Percentiles rank a stretch among this genome's conserved stretches.
phyloP scores from a whole-genome alignment of 75 land plant species.

The Cupressus sempervirens region DNA sequence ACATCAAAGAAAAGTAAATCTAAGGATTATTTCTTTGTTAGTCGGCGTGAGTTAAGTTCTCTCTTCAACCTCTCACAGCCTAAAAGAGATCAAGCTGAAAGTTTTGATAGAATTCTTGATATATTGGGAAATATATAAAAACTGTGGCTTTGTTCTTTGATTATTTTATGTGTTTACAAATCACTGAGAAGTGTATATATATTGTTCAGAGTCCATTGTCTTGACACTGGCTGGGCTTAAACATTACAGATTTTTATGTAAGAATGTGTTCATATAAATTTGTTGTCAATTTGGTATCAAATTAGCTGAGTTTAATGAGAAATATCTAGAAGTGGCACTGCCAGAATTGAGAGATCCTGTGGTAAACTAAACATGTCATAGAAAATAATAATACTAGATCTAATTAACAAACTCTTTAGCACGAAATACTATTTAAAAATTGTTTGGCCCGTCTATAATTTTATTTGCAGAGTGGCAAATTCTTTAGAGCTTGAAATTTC shows the following conservation, averaged over 20 bases:
- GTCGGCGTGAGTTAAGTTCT: background rate
- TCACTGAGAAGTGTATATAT: background rate
- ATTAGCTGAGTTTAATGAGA: too few relatives aligned
- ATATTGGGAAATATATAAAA: background rate
- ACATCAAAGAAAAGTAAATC: background rate
- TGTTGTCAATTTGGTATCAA: too few relatives aligned
- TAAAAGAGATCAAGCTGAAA: background rate
- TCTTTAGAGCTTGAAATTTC: too few relatives aligned
- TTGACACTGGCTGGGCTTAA: background rate
- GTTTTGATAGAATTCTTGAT: background rate
- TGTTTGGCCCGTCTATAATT: too few relatives aligned
- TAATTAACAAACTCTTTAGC: too few relatives aligned
- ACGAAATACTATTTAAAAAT: too few relatives aligned
- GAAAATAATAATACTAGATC: too few relatives aligned
- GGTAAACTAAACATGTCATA: too few relatives aligned
- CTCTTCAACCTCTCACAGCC: background rate
- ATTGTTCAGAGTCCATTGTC: background rate
- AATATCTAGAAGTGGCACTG: too few relatives aligned
- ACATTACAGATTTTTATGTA: background rate
- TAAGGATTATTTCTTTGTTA: background rate
- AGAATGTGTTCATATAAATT: too few relatives aligned
- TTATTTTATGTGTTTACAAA: background rate
- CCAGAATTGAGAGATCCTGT: too few relatives aligned
- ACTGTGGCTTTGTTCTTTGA: background rate
- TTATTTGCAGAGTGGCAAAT: too few relatives aligned